Evolutionary conservation across 2,329 filamentous ascomycete species (phyloP).

Genomic region (Colletotrichum limetticola): DNA sequence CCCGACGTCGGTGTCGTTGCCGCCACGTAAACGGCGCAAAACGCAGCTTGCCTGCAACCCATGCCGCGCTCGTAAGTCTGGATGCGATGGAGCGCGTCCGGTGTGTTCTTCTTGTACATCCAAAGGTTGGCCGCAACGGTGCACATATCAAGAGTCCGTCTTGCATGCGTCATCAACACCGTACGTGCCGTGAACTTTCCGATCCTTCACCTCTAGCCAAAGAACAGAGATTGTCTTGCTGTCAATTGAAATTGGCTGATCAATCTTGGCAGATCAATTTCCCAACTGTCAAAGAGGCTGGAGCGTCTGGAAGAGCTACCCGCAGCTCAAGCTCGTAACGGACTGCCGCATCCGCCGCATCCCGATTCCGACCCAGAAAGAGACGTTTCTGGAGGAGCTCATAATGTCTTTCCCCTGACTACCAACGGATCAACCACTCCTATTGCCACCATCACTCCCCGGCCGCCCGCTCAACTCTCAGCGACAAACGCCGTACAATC

Average conservation of each 20-base stretch:
- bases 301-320: slow-evolving; percentile 1
- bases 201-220: neutral
- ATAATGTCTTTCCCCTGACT: too few species aligned
- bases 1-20: neutral
- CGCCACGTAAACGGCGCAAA: slow-evolving; percentile 13
- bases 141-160: slow-evolving; percentile 16
- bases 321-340: neutral
- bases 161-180: neutral
- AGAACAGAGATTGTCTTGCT: neutral
- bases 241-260: too few species aligned
- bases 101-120: slow-evolving; percentile 2
- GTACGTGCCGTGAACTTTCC: neutral
- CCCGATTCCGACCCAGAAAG: neutral
- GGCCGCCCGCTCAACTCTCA: too few species aligned
- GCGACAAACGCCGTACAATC: neutral
- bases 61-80: slow-evolving; percentile 21
- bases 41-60: slow-evolving; percentile 16
- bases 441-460: neutral
- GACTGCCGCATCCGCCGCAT: neutral
- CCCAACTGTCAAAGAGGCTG: neutral
- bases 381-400: too few species aligned
- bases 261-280: neutral
- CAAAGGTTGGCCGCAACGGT: slow-evolving; percentile 4
- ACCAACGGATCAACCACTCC: neutral
- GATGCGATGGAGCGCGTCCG: slow-evolving; percentile 19